Evolutionary conservation across 345 rosid species (phyloP).

Genomic region (Camelina hispida): DNA sequence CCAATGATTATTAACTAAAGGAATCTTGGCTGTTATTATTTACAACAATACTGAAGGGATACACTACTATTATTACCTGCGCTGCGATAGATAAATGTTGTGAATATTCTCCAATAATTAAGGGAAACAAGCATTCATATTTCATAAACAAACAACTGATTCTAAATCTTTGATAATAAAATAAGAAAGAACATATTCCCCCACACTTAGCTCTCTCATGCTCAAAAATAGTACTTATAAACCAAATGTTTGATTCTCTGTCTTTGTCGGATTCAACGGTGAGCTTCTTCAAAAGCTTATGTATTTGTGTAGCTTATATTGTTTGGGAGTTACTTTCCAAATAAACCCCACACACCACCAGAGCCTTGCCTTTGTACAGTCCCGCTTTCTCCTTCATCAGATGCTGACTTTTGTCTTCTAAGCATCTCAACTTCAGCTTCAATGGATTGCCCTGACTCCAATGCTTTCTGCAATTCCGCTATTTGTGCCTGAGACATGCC

Average conservation of each 20-base stretch:
- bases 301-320: conserved; percentile 6
- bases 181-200: background rate
- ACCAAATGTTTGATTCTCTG: conserved; percentile 4
- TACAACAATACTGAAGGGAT: too few relatives aligned
- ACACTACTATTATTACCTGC: too few relatives aligned
- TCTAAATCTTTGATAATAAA: conserved; percentile 18
- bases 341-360: conserved; percentile 87
- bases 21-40: too few relatives aligned
- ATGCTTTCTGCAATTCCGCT: conserved; percentile 78
- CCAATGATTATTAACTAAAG: too few relatives aligned
- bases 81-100: background rate
- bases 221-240: conserved; percentile 27
- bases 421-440: conserved; percentile 89
- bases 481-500: conserved; percentile 76
- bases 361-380: conserved; percentile 69
- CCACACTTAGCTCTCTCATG: background rate
- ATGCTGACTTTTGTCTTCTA: conserved; percentile 68
- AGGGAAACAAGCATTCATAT: background rate
- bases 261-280: conserved; percentile 14
- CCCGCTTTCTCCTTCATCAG: conserved; percentile 69
- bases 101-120: background rate
- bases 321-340: conserved; percentile 51
- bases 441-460: conserved; percentile 70
- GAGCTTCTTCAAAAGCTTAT: conserved; percentile 16
- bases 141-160: conserved; percentile 8